Evolutionary conservation across 2,329 filamentous ascomycete genomes (phyloP).

Genomic region (Raffaelea arxii): DNA sequence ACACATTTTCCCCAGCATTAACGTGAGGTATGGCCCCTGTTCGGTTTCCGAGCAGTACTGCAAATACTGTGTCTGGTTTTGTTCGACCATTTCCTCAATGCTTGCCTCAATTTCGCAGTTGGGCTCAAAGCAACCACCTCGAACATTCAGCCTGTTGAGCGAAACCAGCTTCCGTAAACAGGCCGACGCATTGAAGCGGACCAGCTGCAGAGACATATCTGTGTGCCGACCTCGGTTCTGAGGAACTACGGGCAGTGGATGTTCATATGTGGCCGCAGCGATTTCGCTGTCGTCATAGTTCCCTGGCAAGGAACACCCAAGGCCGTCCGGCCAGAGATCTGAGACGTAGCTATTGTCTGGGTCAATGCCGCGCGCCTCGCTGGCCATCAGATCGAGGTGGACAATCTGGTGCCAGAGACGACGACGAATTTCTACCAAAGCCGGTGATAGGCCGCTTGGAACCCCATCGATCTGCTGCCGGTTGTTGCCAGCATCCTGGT

Average conservation of each 20-base stretch:
- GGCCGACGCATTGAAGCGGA: background rate
- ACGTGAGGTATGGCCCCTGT: background rate
- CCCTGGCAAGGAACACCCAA: background rate
- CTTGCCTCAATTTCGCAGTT: background rate
- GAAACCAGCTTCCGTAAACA: background rate
- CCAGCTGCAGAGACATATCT: background rate
- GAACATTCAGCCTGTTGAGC: background rate
- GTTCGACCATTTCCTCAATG: background rate
- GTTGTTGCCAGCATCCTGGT: background rate
- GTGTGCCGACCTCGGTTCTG: background rate
- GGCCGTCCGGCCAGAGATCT: background rate
- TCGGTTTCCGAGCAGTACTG: background rate
- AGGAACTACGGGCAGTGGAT: background rate
- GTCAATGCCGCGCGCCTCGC: constrained; percentile 1
- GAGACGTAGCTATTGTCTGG: background rate
- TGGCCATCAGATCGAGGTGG: background rate
- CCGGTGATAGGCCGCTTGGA: background rate
- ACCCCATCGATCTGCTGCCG: background rate
- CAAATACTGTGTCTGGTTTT: background rate
- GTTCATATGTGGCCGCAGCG: background rate
- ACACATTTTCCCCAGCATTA: background rate
- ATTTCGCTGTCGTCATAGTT: constrained; percentile 1
- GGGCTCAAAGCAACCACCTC: background rate
- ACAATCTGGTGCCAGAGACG: background rate
- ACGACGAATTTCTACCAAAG: background rate